These are phyloP conservation scores for Aspergillus transmontanensis DNA, from an alignment of 2,329 filamentous ascomycete genomes.

Conservation along the genomic window DNA sequence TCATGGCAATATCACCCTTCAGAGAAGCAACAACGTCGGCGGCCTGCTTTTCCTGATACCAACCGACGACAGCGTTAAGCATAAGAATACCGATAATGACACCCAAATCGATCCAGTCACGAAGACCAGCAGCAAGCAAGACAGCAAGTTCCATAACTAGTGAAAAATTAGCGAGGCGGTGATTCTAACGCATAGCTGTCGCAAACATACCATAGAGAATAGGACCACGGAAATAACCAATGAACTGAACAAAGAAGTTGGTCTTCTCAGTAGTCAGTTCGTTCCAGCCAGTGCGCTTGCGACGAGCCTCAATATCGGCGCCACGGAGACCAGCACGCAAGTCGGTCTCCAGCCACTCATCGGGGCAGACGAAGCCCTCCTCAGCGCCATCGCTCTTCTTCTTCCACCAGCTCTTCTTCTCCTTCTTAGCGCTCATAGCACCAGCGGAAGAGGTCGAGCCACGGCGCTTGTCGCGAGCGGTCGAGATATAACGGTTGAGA, in stretches of 20 bases:
- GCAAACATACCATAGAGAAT: slow-evolving; percentile 70
- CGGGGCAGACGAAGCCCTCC: slow-evolving; percentile 54
- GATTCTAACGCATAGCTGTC: slow-evolving; percentile 12
- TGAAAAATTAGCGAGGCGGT: slow-evolving; percentile 6
- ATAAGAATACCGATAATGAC: slow-evolving; percentile 75
- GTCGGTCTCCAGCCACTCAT: slow-evolving; percentile 71
- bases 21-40: slow-evolving; percentile 73
- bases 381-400: slow-evolving; percentile 29
- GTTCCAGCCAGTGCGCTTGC: slow-evolving; percentile 70
- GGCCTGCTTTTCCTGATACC: slow-evolving; percentile 81
- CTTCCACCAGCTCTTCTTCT: slow-evolving; percentile 58
- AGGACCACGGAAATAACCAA: slow-evolving; percentile 74
- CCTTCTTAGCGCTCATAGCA: slow-evolving; percentile 43
- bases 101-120: slow-evolving; percentile 76
- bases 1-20: slow-evolving; percentile 80
- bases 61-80: slow-evolving; percentile 76
- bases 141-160: slow-evolving; percentile 74
- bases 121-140: slow-evolving; percentile 71
- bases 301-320: slow-evolving; percentile 63
- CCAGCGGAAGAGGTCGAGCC: slow-evolving; percentile 48
- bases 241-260: slow-evolving; percentile 74
- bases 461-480: slow-evolving; percentile 63
- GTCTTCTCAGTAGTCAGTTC: slow-evolving; percentile 74
- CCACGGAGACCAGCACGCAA: slow-evolving; percentile 64
- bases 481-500: slow-evolving; percentile 68